phyloP scores from a whole-genome alignment of 108 stramenopile species.

The Cyclostephanos tholiformis region DNA sequence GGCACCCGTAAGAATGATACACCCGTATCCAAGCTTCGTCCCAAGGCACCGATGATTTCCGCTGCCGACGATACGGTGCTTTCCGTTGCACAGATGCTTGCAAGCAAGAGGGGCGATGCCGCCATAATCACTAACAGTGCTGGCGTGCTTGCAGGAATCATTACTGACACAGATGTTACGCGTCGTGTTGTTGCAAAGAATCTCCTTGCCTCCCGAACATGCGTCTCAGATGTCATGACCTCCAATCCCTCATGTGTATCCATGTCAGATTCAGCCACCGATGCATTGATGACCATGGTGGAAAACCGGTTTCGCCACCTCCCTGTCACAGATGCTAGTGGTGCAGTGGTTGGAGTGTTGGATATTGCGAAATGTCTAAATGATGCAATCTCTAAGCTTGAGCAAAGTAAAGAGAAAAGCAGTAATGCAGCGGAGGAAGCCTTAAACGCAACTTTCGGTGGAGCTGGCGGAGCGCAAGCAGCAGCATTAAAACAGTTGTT shows the following conservation, averaged over 20 bases:
- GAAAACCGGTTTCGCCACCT: slow-evolving; percentile 93
- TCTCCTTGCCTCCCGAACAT: slow-evolving; percentile 60
- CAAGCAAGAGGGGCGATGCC: slow-evolving; percentile 68
- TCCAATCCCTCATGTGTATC: slow-evolving; percentile 83
- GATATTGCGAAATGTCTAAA: slow-evolving; percentile 96
- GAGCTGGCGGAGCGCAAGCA: slow-evolving; percentile 64
- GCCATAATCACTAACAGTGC: slow-evolving; percentile 56
- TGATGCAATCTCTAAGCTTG: slow-evolving; percentile 92
- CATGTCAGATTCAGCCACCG: slow-evolving; percentile 80
- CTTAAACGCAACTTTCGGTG: slow-evolving; percentile 58
- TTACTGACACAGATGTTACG: slow-evolving; percentile 84
- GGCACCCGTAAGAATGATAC: slow-evolving; percentile 8
- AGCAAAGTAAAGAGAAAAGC: slow-evolving; percentile 65
- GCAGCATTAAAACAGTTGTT: slow-evolving; percentile 70
- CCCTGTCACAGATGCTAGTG: slow-evolving; percentile 86
- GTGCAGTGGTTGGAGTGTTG: slow-evolving; percentile 85
- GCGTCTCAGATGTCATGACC: slow-evolving; percentile 82
- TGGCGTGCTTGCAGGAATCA: slow-evolving; percentile 80
- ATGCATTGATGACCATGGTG: slow-evolving; percentile 91
- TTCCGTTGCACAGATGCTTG: slow-evolving; percentile 60
- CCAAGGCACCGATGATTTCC: slow-evolving; percentile 72
- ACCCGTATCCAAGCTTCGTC: slow-evolving; percentile 79
- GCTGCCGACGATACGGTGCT: slow-evolving; percentile 50
- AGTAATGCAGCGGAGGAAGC: slow-evolving; percentile 66
- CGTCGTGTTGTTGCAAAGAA: slow-evolving; percentile 75